Evolutionary conservation across 2,329 filamentous ascomycete genomes (phyloP).

Genomic region (Talaromyces rugulosus): DNA sequence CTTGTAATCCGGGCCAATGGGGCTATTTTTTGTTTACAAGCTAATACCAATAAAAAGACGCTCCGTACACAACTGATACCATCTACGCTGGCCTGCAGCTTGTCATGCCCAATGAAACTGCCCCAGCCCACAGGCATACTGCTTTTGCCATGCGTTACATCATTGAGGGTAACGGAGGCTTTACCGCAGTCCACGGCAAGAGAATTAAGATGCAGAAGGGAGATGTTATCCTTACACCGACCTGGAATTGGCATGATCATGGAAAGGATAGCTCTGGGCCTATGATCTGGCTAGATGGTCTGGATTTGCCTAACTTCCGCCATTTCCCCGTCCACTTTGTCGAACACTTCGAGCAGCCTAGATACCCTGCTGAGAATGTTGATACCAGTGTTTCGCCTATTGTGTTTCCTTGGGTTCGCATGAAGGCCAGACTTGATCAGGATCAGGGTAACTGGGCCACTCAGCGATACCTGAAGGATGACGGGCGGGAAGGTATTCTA

Average conservation of each 20-base stretch:
- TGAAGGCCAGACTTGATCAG: constrained; percentile 42
- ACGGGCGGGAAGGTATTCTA: constrained; percentile 30
- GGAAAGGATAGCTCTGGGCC: constrained; percentile 53
- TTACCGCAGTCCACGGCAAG: constrained; percentile 54
- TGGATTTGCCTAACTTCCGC: constrained; percentile 52
- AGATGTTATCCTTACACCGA: constrained; percentile 56
- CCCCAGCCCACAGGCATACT: constrained; percentile 53
- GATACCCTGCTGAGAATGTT: constrained; percentile 49
- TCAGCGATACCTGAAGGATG: constrained; percentile 31
- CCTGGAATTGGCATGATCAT: constrained; percentile 59
- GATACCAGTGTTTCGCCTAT: constrained; percentile 39
- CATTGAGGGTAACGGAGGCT: constrained; percentile 53
- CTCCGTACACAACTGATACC: constrained; percentile 56
- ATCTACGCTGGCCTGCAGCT: constrained; percentile 56
- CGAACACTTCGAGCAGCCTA: constrained; percentile 44
- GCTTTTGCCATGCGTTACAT: constrained; percentile 57
- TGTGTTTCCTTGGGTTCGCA: constrained; percentile 47
- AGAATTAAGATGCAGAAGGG: constrained; percentile 50
- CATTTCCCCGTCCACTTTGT: constrained; percentile 53
- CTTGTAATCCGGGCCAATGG: no score
- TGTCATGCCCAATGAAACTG: constrained; percentile 54
- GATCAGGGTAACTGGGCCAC: constrained; percentile 23
- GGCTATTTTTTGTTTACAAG: no score
- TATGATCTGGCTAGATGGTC: constrained; percentile 56
- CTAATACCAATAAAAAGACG: constrained; percentile 29